Evolutionary conservation across 345 rosid species (phyloP), one percentile per base, ranked within the genome.

Genomic region (thale cress (Arabidopsis thaliana)): DNA sequence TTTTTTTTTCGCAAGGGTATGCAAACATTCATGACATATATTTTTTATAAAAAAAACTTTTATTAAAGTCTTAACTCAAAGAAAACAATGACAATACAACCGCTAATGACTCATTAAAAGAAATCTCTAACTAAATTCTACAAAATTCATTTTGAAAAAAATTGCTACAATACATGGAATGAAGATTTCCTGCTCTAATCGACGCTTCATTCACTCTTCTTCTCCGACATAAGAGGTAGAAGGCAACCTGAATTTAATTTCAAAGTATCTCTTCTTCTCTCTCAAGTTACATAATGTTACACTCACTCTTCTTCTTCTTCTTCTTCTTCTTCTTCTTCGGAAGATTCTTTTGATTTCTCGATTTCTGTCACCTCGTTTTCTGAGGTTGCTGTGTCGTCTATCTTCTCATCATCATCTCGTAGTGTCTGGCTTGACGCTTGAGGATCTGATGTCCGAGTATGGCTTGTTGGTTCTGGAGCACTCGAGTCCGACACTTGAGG

Each of bases 331-430:
- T 84, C 80, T 65, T 85, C 87, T 75, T 48, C 65, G 34, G 88
- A 83, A 58, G 91, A 83, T 72, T 86, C 94, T 73, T 81, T 84
- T 22, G 85, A 59, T 74, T 85, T 83, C 70, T 89, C 93, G 1
- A 79, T 65, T 25, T 25, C 67, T 4, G 60, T 62, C 23, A 16
- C 67, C 48, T 88, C 97, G 68, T 84, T 84, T 45, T 83, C 84
- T 0, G 89, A 82, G 77, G 85, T 79, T 79, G 81, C 84, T 11
- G 87, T 74, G 67, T 90, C 90, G 8, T 69, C 88, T 0, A 83
- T 83, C 76, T 84, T 71, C 65, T 81, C 84, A 77, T 82, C 87
- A 77, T 82, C 87, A 77, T 81, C 84, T 20, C 83, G 45, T 61
- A 77, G 86, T 36, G 73, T 79, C 69, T 87, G 93, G 69, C 81